Base-by-base conservation (phyloP, 225 moss, liverwort and hornwort species). In the Physcomitrium patens region DNA sequence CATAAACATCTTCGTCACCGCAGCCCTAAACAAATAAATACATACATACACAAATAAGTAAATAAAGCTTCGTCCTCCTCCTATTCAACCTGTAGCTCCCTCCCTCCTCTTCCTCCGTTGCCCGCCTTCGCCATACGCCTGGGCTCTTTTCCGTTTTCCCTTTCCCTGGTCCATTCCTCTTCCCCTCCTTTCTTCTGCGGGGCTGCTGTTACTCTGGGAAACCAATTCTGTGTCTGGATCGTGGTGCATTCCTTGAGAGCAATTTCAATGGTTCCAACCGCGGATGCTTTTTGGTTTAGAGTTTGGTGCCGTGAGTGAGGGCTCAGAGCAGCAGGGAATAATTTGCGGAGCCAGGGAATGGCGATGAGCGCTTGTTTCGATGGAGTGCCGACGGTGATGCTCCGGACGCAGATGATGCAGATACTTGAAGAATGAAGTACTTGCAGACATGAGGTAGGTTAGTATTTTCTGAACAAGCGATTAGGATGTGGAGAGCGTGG, bases 401-500 rank as follows among this genome's bases (percentile, higher is more conserved):
- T 27, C 18, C 24, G 69, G 61, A 47, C 48, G 63, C 46, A 28
- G 17, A 8, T 27, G 13, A 63, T 55, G 55, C 23, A 66, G 56
- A 37, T 57, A 6, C 17, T 74, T 23, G 3, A 5, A 13, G 37
- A 10, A 48, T 48, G 60, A 48, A 24, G 57, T 13, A 23, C 2
- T 3, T 37, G 75, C 41, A 15, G 58, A 13, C 18, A 18, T 17
- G 76, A 72, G 44, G 45, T 59, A 63, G 58, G 31, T 37, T 37
- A 37, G 5, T n/a, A 37, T 4, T 62, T 60, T 65, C 37, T 60
- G 54, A 46, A 24, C 9, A 4, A 61, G 54, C 27, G 69, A 63
- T 63, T 56, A 73, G 56, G 70, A 75, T 57, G 76, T 55, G 22
- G n/a, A 43, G 66, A 27, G 71, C 42, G 80, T 46, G 43, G 43